phyloP scores from a whole-genome alignment of 495 filamentous ascomycete genomes.

The Penicillium argentinense region DNA sequence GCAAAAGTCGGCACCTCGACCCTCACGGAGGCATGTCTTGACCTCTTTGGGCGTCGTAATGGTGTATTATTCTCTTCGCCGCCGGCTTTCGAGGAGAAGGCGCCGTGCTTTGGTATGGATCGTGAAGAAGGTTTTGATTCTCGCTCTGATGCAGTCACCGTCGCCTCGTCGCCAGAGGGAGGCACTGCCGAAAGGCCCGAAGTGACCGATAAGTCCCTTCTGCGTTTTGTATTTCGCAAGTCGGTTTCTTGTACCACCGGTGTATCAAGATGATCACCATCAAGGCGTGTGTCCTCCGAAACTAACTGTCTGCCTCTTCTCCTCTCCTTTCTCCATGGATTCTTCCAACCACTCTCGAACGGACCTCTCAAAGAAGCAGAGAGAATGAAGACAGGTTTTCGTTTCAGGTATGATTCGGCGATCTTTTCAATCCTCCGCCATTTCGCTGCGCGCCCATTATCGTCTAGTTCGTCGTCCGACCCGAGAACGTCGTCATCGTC shows the following conservation, averaged over 20 bases:
- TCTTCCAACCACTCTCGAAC: slow-evolving; percentile 61
- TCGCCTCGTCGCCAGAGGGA: not conserved
- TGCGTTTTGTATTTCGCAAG: slow-evolving; percentile 3
- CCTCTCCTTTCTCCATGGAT: slow-evolving; percentile 58
- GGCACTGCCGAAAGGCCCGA: not conserved
- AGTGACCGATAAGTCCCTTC: slow-evolving; percentile 3
- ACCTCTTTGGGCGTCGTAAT: slow-evolving; percentile 3
- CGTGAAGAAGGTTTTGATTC: not conserved
- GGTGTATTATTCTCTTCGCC: not conserved
- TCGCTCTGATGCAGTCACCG: not conserved
- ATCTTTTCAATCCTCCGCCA: slow-evolving; percentile 56
- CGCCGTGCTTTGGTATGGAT: not conserved
- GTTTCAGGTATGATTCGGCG: slow-evolving; percentile 58
- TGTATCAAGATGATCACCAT: not conserved
- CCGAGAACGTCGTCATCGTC: slow-evolving; percentile 47
- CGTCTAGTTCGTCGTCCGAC: slow-evolving; percentile 60
- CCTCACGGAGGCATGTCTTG: not conserved
- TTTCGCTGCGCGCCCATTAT: slow-evolving; percentile 48
- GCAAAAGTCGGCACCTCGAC: slow-evolving; percentile 5
- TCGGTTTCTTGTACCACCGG: slow-evolving; percentile 23
- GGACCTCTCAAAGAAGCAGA: slow-evolving; percentile 64
- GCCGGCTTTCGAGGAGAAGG: not conserved
- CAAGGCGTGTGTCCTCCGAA: not conserved
- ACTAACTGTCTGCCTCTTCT: not conserved
- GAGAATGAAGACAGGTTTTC: slow-evolving; percentile 56